Evolutionary conservation across 805 yeast species (phyloP).

Genomic region (Starmerella apis): DNA sequence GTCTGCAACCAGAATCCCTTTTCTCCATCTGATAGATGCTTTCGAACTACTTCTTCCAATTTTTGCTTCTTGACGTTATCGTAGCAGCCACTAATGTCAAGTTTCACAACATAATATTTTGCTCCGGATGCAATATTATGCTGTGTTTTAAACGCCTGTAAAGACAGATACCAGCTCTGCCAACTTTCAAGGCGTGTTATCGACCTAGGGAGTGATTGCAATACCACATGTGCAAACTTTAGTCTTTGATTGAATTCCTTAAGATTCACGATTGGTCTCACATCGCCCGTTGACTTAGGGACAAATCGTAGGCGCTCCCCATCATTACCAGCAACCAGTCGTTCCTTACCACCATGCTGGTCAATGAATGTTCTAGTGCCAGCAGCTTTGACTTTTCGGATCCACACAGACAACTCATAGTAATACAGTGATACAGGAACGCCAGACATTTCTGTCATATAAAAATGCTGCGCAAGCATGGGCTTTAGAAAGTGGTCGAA

Average conservation of each 20-base stretch:
- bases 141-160: conserved; percentile 31
- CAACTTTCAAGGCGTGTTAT: conserved; percentile 8
- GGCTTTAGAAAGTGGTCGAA: conserved; percentile 39
- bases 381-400: conserved; percentile 36
- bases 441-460: conserved; percentile 47
- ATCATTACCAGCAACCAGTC: conserved; percentile 30
- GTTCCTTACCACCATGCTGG: conserved; percentile 37
- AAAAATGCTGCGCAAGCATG: conserved; percentile 47
- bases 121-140: conserved; percentile 28
- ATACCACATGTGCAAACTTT: conserved; percentile 23
- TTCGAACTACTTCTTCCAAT: conserved; percentile 9
- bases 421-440: conserved; percentile 14
- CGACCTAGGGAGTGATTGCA: conserved; percentile 36
- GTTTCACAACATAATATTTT: conserved; percentile 45
- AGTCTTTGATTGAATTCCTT: conserved; percentile 14
- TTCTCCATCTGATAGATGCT: neutral
- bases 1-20: neutral
- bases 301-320: conserved; percentile 35
- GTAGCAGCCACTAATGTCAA: conserved; percentile 68
- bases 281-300: conserved; percentile 21
- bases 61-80: conserved; percentile 43
- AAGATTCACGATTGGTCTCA: conserved; percentile 21
- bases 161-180: conserved; percentile 39
- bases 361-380: conserved; percentile 25
- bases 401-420: conserved; percentile 23